Conservation (phyloP, 495 filamentous ascomycete species). For the Xylaria acuta region DNA sequence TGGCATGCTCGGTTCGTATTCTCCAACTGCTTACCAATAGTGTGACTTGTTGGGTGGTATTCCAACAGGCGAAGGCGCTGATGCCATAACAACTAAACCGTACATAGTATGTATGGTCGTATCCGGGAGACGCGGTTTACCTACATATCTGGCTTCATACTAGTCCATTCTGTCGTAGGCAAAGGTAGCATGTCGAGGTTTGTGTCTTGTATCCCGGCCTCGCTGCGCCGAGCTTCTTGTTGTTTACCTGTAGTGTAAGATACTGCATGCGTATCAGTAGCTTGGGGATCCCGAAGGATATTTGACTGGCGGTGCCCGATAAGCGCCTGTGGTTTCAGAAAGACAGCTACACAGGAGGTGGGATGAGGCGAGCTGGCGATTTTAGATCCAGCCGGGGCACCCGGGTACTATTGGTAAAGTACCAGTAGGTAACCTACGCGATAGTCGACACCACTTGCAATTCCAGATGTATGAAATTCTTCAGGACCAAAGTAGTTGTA, state of each 20-base stretch:
- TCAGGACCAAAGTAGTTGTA: background rate
- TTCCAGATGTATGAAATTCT: background rate
- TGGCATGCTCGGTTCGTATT: background rate
- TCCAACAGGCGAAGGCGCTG: background rate
- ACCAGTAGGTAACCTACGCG: too few species aligned
- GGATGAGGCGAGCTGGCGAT: background rate
- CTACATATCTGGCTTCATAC: slow-evolving; percentile 11
- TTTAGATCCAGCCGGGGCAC: background rate
- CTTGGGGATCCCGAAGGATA: background rate
- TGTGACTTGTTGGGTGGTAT: slow-evolving; percentile 9
- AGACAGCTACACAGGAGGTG: background rate
- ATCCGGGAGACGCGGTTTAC: slow-evolving; percentile 19
- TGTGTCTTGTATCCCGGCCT: background rate
- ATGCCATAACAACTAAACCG: background rate
- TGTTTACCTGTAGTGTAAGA: background rate
- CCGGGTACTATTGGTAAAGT: background rate
- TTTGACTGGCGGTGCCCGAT: too few species aligned
- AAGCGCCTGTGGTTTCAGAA: background rate
- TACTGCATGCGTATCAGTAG: background rate
- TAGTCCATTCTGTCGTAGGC: background rate
- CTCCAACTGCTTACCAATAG: slow-evolving; percentile 1
- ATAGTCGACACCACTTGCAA: background rate
- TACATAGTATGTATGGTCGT: slow-evolving; percentile 2
- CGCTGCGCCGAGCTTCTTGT: background rate
- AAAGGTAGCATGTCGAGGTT: background rate